Base-by-base conservation (phyloP, 2,329 filamentous ascomycete genomes). In the Ilyonectria destructans region DNA sequence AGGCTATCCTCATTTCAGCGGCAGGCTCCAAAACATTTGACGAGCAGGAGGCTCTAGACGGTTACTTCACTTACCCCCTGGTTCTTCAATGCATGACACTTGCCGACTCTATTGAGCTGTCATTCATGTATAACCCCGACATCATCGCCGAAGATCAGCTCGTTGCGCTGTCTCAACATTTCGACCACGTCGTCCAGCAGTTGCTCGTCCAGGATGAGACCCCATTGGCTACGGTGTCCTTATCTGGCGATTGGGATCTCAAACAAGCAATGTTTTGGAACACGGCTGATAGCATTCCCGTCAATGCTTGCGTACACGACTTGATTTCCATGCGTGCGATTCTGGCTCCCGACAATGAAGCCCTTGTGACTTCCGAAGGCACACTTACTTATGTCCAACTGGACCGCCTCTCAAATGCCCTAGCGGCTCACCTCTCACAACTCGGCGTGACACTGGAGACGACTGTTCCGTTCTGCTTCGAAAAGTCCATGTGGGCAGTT, bases 331-430 rank as follows among this genome's bases (percentile, higher is more conserved):
- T 49, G 57, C 57, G 64, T 17, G 71, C 58, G 1, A 51, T 40
- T 1, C 12, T 58, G 1, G 64, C 71, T 5, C 75, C 75, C 0
- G 40, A 62, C 2, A 61, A 59, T 1, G 57, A 59, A 6, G 57
- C 57, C 8, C 31, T 59, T n/a, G 62, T 56, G 10, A 65, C 77
- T 2, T 79, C 77, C 72, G 76, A 80, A 49, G 74, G 72, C 2
- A 35, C 69, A 1, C 62, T 77, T 21, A 77, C 73, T 1, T 79
- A 74, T 43, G 6, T 7, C 3, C 35, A 71, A 6, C 59, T 76
- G 1, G 67, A 70, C 23, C 60, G 45, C 31, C 35, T 55, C n/a
- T 40, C 60, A 1, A 57, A 29, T 13, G 17, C 46, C 19, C 35
- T 68, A 9, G 54, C 35, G 5, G 17, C 5, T 15, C 61, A n/a